phyloP scores from a whole-genome alignment of 2,329 filamentous ascomycete genomes.

The Fusarium sp. region DNA sequence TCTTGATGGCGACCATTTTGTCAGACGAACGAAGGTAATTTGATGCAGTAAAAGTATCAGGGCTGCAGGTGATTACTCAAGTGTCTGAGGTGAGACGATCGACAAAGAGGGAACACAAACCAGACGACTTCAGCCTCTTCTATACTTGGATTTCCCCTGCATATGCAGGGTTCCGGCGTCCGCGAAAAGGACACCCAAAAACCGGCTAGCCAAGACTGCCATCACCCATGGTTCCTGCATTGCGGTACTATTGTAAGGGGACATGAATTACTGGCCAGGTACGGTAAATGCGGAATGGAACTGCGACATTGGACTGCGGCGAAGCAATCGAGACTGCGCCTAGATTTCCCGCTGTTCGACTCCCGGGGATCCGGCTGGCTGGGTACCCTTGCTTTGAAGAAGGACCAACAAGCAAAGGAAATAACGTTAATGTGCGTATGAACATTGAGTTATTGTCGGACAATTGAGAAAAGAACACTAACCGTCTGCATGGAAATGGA shows the following conservation, averaged over 20 bases:
- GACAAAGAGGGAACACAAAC: not conserved
- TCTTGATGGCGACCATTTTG: conserved; percentile 13
- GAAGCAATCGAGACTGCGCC: not conserved
- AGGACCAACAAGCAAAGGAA: not conserved
- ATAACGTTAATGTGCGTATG: not conserved
- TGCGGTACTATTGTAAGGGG: not conserved
- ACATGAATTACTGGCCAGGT: not conserved
- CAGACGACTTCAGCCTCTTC: not conserved
- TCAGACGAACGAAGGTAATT: too few relatives aligned
- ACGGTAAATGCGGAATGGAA: not conserved
- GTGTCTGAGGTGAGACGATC: conserved; percentile 2
- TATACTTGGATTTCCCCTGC: not conserved
- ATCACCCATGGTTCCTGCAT: not conserved
- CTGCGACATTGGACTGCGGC: not conserved
- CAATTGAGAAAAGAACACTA: not conserved
- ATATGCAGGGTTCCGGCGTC: not conserved
- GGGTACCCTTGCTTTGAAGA: not conserved
- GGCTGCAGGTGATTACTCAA: not conserved
- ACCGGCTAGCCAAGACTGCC: not conserved
- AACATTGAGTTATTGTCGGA: not conserved
- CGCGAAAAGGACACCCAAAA: not conserved
- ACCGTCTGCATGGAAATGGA: not conserved
- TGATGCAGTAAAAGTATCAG: conserved; percentile 4
- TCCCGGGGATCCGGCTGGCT: not conserved
- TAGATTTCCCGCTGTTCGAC: not conserved